These are phyloP conservation scores for Prunus campanulata DNA, from an alignment of 306 rosid species.

Conservation along the genomic window DNA sequence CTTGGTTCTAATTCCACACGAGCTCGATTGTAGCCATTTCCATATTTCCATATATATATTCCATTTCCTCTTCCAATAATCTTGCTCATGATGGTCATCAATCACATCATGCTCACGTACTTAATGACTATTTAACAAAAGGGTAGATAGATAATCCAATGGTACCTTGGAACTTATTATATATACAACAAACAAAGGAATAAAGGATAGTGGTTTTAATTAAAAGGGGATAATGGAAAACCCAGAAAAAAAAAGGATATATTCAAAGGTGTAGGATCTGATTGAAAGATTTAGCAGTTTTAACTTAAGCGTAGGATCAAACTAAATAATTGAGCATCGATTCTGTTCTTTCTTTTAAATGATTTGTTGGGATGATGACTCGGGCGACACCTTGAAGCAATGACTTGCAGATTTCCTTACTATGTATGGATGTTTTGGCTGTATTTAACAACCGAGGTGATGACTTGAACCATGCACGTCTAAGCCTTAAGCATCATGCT, in stretches of 20 bases:
- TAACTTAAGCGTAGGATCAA: background rate
- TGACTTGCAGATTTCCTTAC: background rate
- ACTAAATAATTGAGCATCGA: background rate
- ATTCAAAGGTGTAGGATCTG: background rate
- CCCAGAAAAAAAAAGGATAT: background rate
- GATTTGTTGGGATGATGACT: background rate
- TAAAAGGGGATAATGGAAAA: background rate
- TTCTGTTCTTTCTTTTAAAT: background rate
- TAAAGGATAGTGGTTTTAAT: background rate
- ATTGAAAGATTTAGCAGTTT: background rate
- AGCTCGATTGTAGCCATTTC: too few relatives aligned
- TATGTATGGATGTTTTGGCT: background rate
- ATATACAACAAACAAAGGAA: background rate
- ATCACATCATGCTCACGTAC: background rate
- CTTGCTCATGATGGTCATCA: background rate
- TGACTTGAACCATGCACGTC: background rate
- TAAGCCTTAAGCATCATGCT: background rate
- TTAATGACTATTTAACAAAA: background rate
- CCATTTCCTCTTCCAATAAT: background rate
- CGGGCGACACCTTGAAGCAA: background rate
- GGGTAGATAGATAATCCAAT: background rate
- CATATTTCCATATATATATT: background rate
- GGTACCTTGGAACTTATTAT: too few relatives aligned
- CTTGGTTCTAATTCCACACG: background rate
- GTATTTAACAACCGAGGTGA: conserved; percentile 4